Conservation (phyloP, 805 yeast species). For the Cyberlindnera maritima region DNA sequence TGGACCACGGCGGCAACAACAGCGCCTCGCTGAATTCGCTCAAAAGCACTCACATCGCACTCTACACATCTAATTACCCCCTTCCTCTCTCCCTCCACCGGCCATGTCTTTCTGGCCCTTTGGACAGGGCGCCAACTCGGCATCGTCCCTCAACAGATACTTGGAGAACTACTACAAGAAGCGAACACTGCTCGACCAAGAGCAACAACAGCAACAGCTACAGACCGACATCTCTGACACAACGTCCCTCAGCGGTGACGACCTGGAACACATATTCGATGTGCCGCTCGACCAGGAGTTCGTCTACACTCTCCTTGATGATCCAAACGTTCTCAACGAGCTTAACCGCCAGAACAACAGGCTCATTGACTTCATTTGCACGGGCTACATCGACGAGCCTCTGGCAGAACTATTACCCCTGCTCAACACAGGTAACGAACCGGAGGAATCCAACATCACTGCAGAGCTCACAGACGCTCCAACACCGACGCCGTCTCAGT, state of each 20-base stretch:
- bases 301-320: constrained; percentile 36
- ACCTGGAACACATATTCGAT: constrained; percentile 8
- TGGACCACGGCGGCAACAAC: neutral
- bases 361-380: constrained; percentile 49
- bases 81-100: too few relatives aligned
- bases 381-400: constrained; percentile 35
- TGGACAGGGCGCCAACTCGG: constrained; percentile 34
- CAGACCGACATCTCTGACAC: constrained; percentile 7
- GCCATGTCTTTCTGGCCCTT: constrained; percentile 46
- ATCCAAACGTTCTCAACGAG: constrained; percentile 36
- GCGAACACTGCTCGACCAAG: constrained; percentile 13
- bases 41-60: too few relatives aligned
- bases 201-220: constrained; percentile 11
- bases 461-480: neutral
- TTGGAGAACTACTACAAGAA: constrained; percentile 38
- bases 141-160: constrained; percentile 36
- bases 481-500: constrained; percentile 1
- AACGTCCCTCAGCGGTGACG: constrained; percentile 8
- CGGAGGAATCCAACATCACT: constrained; percentile 1
- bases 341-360: constrained; percentile 39
- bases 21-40: neutral
- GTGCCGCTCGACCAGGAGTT: constrained; percentile 27
- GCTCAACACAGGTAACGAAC: neutral
- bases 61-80: too few relatives aligned
- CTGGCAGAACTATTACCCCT: constrained; percentile 1